Evolutionary conservation across 1,284 basidiomycete genomes (phyloP), one percentile per base, ranked within the genome.

Genomic region (Porodaedalea pini): DNA sequence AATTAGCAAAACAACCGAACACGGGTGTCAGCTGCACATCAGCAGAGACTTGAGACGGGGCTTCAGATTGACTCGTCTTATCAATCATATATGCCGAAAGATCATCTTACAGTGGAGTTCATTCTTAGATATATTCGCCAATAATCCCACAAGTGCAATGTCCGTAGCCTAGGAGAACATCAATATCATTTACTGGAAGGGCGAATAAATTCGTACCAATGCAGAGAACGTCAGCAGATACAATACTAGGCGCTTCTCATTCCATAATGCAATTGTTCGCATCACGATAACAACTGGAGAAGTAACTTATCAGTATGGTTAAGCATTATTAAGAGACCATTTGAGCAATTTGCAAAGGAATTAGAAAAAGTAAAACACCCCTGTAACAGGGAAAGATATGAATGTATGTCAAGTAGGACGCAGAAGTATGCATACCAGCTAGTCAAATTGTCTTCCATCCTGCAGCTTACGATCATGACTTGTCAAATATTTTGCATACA

Each of bases 311-410:
- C 17, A 34, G 21, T 25, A 27, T 23, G 6, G 25, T 36, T 40
- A n/a, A n/a, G n/a, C n/a, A n/a, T n/a, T n/a, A n/a, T n/a, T n/a
- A n/a, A n/a, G n/a, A n/a, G n/a, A n/a, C n/a, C n/a, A n/a, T n/a
- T n/a, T n/a, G n/a, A n/a, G n/a, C 8, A 41, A 34, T 31, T 52
- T 52, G 51, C 25, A 52, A 37, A 13, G 51, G 51, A 43, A 52
- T 52, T 19, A 52, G 34, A 19, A 40, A 52, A 27, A 40, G n/a
- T 15, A 52, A 27, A 52, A 52, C 51, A 15, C 51, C 31, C 51
- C 51, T 52, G 23, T 13, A n/a, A 44, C 8, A 19, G 23, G n/a
- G 23, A 41, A n/a, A 43, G 15, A n/a, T n/a, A n/a, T 47, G 23
- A 15, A 7, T n/a, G 21, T 52, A 19, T 8, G n/a, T 40, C 0